Base-by-base conservation (phyloP, 305 asterid species). In the Plantago coronopus region DNA sequence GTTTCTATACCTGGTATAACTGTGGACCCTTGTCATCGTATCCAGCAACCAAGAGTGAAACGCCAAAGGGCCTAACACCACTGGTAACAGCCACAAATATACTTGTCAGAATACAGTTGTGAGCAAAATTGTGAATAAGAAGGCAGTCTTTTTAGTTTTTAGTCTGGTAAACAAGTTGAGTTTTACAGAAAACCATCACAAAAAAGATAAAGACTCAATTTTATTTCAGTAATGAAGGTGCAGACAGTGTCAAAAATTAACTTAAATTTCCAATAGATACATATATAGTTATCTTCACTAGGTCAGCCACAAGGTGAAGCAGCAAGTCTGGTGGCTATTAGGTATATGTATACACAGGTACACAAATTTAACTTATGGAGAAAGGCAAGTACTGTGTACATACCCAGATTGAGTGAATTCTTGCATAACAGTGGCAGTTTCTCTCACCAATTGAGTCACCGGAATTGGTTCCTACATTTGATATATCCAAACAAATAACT, bases 371-470 rank as follows among this genome's bases (percentile, higher is more conserved):
- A 25, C 9, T 18, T 50, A 17, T 50, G 22, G 34, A 14, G 57
- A 14, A 38, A 11, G 61, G 23, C 38, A 61, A 66, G 50, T 21
- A 50, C 50, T 53, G 17, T 34, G 47, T 57, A 43, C 38, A 38
- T 85, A 93, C 97, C 97, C 98, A 34, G 98, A 93, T 59, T 93
- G 98, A 72, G 98, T 93, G 81, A 93, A 93, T 73, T 93, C 98
- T 75, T 89, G 97, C 98, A 91, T 91, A 64, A 89, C 98, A 25
- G 95, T 81, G 55, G 97, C 97, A 34, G 98, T 91, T 74, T 91
- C 97, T 84, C 98, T 79, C 75, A 89, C 98, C 74, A 91, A 78
- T 62, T 91, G 98, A 59, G 98, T 91, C 58, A 87, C 95, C 46
- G 97, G 98, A 72, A 93, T 89, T 55, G 91, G 74, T 79, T 89